These are phyloP conservation scores for Coprinopsis cinerea DNA, from an alignment of 768 basidiomycete species.

Conservation along the genomic window DNA sequence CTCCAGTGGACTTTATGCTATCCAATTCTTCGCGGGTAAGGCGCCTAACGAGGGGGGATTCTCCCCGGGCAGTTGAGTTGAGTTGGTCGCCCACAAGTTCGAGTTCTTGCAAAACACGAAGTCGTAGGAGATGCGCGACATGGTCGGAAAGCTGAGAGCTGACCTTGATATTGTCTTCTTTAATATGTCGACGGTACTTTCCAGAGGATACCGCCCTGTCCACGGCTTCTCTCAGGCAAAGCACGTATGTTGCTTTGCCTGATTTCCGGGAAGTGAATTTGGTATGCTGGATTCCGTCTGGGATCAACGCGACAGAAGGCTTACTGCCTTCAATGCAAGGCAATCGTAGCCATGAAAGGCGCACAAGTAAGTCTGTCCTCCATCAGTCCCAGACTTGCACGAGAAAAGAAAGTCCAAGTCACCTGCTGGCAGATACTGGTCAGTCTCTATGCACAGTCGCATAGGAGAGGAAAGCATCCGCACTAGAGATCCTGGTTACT, in stretches of 20 bases:
- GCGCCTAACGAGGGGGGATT: conserved; percentile 45
- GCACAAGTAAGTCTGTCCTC: conserved; percentile 57
- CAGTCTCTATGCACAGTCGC: conserved; percentile 13
- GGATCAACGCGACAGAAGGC: conserved; percentile 25
- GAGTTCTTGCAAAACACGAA: conserved; percentile 73
- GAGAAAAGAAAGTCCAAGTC: neutral
- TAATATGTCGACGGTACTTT: conserved; percentile 24
- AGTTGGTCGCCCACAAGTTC: conserved; percentile 48
- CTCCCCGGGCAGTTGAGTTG: conserved; percentile 17
- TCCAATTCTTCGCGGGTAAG: conserved; percentile 61
- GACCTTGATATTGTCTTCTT: conserved; percentile 30
- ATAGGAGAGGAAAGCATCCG: conserved; percentile 15
- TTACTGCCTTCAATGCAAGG: conserved; percentile 19
- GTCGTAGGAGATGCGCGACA: conserved; percentile 59
- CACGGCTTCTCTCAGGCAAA: conserved; percentile 54
- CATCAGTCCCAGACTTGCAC: neutral
- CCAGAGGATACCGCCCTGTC: conserved; percentile 31
- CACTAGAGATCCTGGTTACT: conserved; percentile 10
- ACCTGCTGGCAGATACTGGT: conserved; percentile 15
- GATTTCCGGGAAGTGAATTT: conserved; percentile 45
- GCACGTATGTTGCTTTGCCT: conserved; percentile 45
- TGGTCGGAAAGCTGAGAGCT: conserved; percentile 40
- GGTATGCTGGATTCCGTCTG: conserved; percentile 63
- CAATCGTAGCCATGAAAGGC: conserved; percentile 45
- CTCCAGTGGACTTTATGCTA: conserved; percentile 37